These are phyloP conservation scores for Pleurotus sapidus DNA, from an alignment of 768 basidiomycete species.

Conservation along the genomic window DNA sequence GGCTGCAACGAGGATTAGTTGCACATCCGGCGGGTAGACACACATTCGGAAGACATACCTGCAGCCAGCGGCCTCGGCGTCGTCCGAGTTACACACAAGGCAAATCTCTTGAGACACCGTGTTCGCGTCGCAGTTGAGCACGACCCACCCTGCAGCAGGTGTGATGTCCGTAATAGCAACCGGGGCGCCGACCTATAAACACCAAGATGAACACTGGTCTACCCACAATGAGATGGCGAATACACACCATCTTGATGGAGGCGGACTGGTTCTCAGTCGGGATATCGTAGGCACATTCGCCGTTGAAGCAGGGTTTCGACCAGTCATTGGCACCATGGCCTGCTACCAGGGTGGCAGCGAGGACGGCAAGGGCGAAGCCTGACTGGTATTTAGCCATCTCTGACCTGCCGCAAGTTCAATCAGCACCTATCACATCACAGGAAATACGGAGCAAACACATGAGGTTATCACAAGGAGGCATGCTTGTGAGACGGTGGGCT, in stretches of 20 bases:
- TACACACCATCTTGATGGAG: not conserved
- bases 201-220: not conserved
- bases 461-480: no score
- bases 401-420: no score
- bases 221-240: not conserved
- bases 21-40: not conserved
- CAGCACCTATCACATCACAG: no score
- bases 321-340: not conserved
- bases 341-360: not conserved
- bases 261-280: not conserved
- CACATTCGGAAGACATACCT: not conserved
- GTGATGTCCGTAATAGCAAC: not conserved
- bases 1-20: not conserved
- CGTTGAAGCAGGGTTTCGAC: conserved; percentile 1
- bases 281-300: conserved; percentile 2
- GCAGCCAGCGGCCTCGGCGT: not conserved
- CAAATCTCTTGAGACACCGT: not conserved
- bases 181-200: not conserved
- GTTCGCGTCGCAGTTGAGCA: not conserved
- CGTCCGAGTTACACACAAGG: not conserved
- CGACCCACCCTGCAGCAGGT: not conserved
- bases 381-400: conserved; percentile 2
- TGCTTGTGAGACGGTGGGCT: no score
- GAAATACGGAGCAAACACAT: no score
- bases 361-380: not conserved